A percentile compares a stretch with the other conserved stretches of the same genome.
Conservation (phyloP, 2,329 filamentous ascomycete genomes). For the Blastomyces emzantsi region DNA sequence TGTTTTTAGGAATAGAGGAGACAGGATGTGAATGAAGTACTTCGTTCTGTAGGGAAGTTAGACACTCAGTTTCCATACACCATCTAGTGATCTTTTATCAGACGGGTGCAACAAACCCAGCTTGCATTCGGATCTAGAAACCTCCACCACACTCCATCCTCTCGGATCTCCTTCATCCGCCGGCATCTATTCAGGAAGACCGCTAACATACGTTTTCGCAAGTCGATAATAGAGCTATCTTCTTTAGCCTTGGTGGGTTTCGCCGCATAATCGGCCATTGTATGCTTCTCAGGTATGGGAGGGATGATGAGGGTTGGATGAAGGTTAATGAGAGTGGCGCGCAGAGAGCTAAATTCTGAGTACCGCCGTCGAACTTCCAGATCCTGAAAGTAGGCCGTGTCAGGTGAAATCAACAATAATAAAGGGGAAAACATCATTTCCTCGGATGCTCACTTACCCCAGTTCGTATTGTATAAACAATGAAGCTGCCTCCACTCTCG, state of each 20-base stretch:
- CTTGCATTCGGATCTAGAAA: constrained; percentile 97
- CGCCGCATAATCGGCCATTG: constrained; percentile 96
- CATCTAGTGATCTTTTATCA: not conserved
- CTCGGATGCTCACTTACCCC: constrained; percentile 55
- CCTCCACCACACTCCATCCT: constrained; percentile 94
- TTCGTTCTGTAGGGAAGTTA: constrained; percentile 56
- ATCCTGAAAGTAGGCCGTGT: constrained; percentile 50
- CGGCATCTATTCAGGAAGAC: constrained; percentile 93
- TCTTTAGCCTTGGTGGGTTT: constrained; percentile 98
- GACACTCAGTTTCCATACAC: constrained; percentile 1
- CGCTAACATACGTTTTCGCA: constrained; percentile 91
- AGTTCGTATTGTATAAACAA: constrained; percentile 94
- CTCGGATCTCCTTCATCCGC: constrained; percentile 81
- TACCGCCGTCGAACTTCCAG: constrained; percentile 91
- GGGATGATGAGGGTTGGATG: constrained; percentile 94
- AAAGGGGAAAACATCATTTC: constrained; percentile 9
- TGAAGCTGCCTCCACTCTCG: constrained; percentile 85
- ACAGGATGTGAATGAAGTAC: constrained; percentile 90
- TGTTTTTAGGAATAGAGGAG: constrained; percentile 84
- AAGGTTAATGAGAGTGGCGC: constrained; percentile 78
- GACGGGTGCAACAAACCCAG: constrained; percentile 58
- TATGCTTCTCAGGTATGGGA: constrained; percentile 97
- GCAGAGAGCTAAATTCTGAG: constrained; percentile 88
- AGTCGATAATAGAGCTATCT: constrained; percentile 91
- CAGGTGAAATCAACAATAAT: constrained; percentile 1